Base-by-base conservation (phyloP, 768 basidiomycete genomes). In the Gautieria morchelliformis region DNA sequence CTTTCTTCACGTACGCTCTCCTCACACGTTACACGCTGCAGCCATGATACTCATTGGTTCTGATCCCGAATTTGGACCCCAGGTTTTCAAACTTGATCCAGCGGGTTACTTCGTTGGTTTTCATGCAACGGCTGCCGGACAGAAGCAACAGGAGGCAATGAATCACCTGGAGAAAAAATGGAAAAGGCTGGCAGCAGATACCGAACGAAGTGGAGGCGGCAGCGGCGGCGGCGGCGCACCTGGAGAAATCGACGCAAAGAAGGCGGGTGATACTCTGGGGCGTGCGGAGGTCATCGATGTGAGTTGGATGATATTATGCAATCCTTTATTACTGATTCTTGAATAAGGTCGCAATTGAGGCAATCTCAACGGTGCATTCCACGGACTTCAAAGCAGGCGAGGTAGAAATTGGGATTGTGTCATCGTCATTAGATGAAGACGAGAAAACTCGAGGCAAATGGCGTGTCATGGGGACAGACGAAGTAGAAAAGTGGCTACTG, bases 81-180 rank as follows among this genome's bases (percentile, higher is more conserved):
- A 97, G 69, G 81, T 87, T 65, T 98, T 97, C 80, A 97, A 96
- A 73, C 85, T 98, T 53, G 96, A 99, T 68, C 96, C 96, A 11
- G 96, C 96, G 2, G 96, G 96, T 5, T 98, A 96, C 73, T 99
- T 94, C 68, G 91, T 96, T 46, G 96, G 96, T 0, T 98, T 94
- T 76, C 94, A 97, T 64, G 96, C 96, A 9, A 95, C 95, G 2
- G 84, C 95, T 0, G 87, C 94, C 2, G 96, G 96, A 0, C 88
- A 90, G 70, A 98, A 99, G 66, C 96, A 98, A 65, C 95, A 96
- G 67, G 96, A 99, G 68, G 93, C 92, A 1, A 96, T 94, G 85
- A 98, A 98, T 70, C 89, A 93, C 66, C 78, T 99, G 45, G 96
- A 99, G 75, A 98, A 98, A 76, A 91, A 92, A 69, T 98, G 93